Evolutionary conservation across 2,329 filamentous ascomycete species (phyloP).

Genomic region (Fusarium algeriense): DNA sequence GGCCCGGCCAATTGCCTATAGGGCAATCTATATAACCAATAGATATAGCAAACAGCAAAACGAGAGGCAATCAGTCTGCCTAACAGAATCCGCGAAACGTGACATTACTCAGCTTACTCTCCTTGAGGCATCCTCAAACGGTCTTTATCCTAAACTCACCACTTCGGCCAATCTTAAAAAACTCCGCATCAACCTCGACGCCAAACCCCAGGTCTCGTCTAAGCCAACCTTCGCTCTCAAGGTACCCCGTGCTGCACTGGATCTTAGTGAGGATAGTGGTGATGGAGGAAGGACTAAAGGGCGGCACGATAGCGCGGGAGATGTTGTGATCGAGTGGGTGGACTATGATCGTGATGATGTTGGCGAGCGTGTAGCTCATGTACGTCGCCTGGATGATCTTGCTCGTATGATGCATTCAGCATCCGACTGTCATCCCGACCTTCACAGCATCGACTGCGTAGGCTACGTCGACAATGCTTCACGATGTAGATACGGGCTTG

Average conservation of each 20-base stretch:
- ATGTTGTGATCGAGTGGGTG: constrained; percentile 60
- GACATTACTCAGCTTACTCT: constrained; percentile 57
- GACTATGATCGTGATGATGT: constrained; percentile 58
- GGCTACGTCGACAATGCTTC: constrained; percentile 60
- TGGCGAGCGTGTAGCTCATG: constrained; percentile 58
- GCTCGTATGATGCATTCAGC: constrained; percentile 62
- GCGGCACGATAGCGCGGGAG: constrained; percentile 50
- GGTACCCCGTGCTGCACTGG: constrained; percentile 52
- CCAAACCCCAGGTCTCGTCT: constrained; percentile 55
- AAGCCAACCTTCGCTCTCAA: constrained; percentile 58
- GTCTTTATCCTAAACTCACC: constrained; percentile 58
- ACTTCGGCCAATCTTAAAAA: constrained; percentile 59
- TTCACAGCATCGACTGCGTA: constrained; percentile 61
- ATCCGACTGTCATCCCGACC: constrained; percentile 59
- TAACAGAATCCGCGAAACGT: constrained; percentile 54
- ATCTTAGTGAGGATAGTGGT: constrained; percentile 24
- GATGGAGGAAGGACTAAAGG: constrained; percentile 48
- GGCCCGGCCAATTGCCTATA: too few relatives aligned
- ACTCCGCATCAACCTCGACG: constrained; percentile 61
- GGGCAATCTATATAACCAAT: too few relatives aligned
- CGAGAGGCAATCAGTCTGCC: too few relatives aligned
- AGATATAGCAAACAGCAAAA: too few relatives aligned
- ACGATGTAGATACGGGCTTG: constrained; percentile 57
- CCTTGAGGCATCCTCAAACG: constrained; percentile 57
- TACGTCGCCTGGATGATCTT: constrained; percentile 60